A percentile compares a stretch with the other conserved stretches of the same genome.
Evolutionary conservation across 495 filamentous ascomycete species (phyloP).

Genomic region (Daldinia concentrica): DNA sequence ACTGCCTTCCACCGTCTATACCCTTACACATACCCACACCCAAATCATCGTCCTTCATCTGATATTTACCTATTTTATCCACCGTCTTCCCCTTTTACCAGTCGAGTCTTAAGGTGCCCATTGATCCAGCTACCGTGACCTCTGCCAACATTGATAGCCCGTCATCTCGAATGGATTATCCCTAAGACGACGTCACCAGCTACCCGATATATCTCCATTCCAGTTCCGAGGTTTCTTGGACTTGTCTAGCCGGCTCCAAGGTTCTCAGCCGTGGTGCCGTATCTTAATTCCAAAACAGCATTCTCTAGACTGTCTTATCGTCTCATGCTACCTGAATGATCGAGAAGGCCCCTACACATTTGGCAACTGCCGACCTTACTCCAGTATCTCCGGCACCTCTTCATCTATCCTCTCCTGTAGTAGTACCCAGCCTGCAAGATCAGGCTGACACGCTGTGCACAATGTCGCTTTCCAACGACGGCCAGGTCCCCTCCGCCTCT

Average conservation of each 20-base stretch:
- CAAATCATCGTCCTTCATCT: background rate
- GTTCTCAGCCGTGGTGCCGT: background rate
- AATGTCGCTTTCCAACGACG: conserved; percentile 20
- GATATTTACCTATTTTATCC: background rate
- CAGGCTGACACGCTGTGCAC: conserved; percentile 43
- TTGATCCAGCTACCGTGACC: conserved; percentile 11
- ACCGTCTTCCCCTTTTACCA: background rate
- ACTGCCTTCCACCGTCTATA: background rate
- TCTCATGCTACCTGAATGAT: conserved; percentile 45
- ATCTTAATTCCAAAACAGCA: background rate
- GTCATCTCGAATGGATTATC: background rate
- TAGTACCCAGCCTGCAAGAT: conserved; percentile 52
- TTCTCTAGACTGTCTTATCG: conserved; percentile 27
- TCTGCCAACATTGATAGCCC: conserved; percentile 9
- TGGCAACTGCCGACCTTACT: conserved; percentile 52
- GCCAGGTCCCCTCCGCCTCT: background rate
- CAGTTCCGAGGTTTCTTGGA: background rate
- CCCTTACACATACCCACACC: background rate
- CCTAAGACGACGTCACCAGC: conserved; percentile 1
- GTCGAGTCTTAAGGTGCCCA: background rate
- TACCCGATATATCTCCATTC: background rate
- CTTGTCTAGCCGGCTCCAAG: background rate
- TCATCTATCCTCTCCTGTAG: conserved; percentile 47
- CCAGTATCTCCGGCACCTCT: conserved; percentile 48
- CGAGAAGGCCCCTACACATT: conserved; percentile 45